These are phyloP conservation scores for Candida wancherniae DNA, from an alignment of 805 yeast species.

Conservation along the genomic window DNA sequence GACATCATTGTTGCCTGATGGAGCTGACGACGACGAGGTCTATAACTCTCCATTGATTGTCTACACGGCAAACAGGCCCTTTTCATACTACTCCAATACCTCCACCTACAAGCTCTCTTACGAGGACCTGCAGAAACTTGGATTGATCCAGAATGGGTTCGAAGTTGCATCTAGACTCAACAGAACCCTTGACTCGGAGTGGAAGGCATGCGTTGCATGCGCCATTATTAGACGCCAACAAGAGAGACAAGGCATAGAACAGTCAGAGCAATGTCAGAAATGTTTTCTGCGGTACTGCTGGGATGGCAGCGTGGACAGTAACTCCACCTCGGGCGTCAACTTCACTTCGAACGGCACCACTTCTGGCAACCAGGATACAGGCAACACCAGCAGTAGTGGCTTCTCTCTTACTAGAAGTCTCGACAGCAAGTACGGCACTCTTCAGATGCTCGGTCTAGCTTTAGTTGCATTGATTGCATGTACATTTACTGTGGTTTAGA, in stretches of 20 bases:
- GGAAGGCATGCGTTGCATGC: slow-evolving; percentile 75
- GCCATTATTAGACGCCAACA: slow-evolving; percentile 76
- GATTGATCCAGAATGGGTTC: slow-evolving; percentile 25
- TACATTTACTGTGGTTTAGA: slow-evolving; percentile 7
- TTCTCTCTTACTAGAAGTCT: slow-evolving; percentile 11
- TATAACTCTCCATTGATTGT: slow-evolving; percentile 23
- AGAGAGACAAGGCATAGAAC: slow-evolving; percentile 58
- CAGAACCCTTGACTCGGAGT: slow-evolving; percentile 61
- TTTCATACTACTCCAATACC: slow-evolving; percentile 24
- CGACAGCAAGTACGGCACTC: slow-evolving; percentile 6
- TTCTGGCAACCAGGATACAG: slow-evolving; percentile 19
- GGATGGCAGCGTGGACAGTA: slow-evolving; percentile 46
- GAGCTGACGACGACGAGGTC: slow-evolving; percentile 10
- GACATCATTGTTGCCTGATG: slow-evolving; percentile 16
- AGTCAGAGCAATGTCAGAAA: slow-evolving; percentile 62
- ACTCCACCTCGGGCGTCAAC: slow-evolving; percentile 23
- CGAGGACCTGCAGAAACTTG: slow-evolving; percentile 19
- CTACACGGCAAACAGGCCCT: slow-evolving; percentile 29
- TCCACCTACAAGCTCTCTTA: slow-evolving; percentile 26
- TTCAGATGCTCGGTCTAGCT: slow-evolving; percentile 19
- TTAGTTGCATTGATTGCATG: slow-evolving; percentile 19
- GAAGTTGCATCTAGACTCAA: slow-evolving; percentile 39
- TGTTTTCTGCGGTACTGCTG: slow-evolving; percentile 78
- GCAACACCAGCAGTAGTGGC: slow-evolving; percentile 19
- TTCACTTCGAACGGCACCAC: slow-evolving; percentile 40